A percentile compares a stretch with the other conserved stretches of the same genome.
Evolutionary conservation across 306 rosid genomes (phyloP).

Genomic region (Pachyrhizus erosus): DNA sequence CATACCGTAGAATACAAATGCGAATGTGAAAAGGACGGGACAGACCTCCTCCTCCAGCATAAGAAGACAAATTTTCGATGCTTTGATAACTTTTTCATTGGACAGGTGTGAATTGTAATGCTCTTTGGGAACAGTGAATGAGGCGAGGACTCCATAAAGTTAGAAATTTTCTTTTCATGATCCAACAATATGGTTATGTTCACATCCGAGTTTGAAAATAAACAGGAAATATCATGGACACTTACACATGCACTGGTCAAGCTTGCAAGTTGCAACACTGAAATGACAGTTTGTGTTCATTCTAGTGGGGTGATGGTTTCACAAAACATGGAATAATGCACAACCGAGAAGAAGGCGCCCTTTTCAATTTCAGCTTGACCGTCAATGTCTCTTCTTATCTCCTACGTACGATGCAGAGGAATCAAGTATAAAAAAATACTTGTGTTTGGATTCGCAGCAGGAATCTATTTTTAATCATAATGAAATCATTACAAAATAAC

Average conservation of each 20-base stretch:
- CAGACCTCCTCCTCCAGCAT: neutral
- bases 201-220: neutral
- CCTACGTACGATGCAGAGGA: neutral
- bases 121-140: neutral
- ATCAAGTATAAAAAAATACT: neutral
- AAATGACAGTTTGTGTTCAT: slow-evolving; percentile 3
- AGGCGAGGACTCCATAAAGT: neutral
- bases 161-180: neutral
- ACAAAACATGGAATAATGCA: slow-evolving; percentile 1
- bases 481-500: too few species aligned
- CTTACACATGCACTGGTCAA: neutral
- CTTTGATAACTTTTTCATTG: slow-evolving; percentile 7
- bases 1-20: neutral
- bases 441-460: too few species aligned
- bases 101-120: neutral
- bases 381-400: neutral
- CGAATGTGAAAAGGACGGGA: neutral
- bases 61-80: neutral
- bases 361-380: neutral
- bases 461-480: too few species aligned
- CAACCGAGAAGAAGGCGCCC: neutral
- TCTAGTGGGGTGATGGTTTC: slow-evolving; percentile 1
- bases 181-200: neutral
- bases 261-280: neutral
- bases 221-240: neutral